Conservation (phyloP, 345 rosid genomes). For the Camelina sativa region DNA sequence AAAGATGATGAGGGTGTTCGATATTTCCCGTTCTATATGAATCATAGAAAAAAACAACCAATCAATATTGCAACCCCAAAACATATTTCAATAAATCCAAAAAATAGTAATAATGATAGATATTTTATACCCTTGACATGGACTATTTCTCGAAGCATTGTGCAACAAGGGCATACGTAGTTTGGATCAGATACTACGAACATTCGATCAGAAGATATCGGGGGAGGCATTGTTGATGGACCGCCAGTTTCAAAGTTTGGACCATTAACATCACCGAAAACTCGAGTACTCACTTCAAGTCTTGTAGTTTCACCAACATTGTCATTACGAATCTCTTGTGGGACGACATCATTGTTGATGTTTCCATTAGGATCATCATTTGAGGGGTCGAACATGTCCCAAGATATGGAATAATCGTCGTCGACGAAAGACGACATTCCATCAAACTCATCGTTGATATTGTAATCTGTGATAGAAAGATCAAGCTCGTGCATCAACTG, state of each 20-base stretch:
- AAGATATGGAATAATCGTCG: not conserved
- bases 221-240: conserved; percentile 3
- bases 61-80: not conserved
- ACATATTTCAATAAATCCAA: not conserved
- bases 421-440: not conserved
- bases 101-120: not conserved
- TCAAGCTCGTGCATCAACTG: not conserved
- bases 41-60: not conserved
- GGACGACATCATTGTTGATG: not conserved
- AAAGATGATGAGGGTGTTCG: not conserved
- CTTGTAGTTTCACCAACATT: not conserved
- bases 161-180: conserved; percentile 24
- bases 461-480: not conserved
- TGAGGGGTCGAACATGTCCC: not conserved
- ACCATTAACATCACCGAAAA: not conserved
- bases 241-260: conserved; percentile 12
- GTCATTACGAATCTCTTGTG: conserved; percentile 2
- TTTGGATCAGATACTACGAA: too few relatives aligned
- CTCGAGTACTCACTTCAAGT: conserved; percentile 29
- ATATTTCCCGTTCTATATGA: not conserved
- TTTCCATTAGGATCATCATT: not conserved
- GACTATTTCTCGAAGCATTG: conserved; percentile 8
- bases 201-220: not conserved
- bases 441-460: not conserved
- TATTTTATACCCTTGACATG: conserved; percentile 19